A percentile compares a stretch with the other conserved stretches of the same genome.
Conservation (phyloP, 2,329 filamentous ascomycete genomes). For the Neonectria sp. region DNA sequence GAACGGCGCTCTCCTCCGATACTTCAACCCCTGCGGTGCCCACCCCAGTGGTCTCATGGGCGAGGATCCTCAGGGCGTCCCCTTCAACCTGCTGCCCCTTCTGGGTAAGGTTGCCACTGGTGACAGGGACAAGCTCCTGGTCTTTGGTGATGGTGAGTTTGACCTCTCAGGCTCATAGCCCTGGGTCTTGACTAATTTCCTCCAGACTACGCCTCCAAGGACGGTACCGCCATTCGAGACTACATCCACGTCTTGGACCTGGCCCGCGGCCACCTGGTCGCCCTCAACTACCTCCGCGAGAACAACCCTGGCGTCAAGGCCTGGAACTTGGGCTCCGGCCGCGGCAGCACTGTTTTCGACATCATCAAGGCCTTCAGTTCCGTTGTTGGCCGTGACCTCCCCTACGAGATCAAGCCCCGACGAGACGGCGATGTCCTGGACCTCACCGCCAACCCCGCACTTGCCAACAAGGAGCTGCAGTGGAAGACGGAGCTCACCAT, state of each 20-base stretch:
- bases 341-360: constrained; percentile 95
- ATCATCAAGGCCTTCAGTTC: constrained; percentile 96
- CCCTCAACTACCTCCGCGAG: constrained; percentile 89
- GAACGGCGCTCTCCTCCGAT: constrained; percentile 94
- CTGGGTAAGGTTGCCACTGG: constrained; percentile 97
- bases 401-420: constrained; percentile 88
- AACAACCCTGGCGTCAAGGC: constrained; percentile 91
- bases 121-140: constrained; percentile 92
- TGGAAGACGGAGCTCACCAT: constrained; percentile 95
- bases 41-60: constrained; percentile 98
- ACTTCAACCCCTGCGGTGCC: constrained; percentile 97
- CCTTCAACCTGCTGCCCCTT: constrained; percentile 95
- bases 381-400: constrained; percentile 87
- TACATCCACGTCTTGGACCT: constrained; percentile 98
- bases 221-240: constrained; percentile 95
- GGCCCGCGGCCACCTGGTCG: constrained; percentile 86
- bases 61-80: constrained; percentile 95
- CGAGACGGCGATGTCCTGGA: constrained; percentile 93
- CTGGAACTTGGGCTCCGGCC: constrained; percentile 97
- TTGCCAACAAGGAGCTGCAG: constrained; percentile 88
- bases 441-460: constrained; percentile 90
- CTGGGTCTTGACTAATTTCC: constrained; percentile 37
- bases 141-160: constrained; percentile 91
- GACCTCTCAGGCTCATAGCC: not conserved
- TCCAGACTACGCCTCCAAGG: constrained; percentile 88